Percentiles rank a stretch among this genome's conserved stretches.
These are phyloP conservation scores for Dryas drummondii DNA, from an alignment of 306 rosid genomes.

Conservation along the genomic window DNA sequence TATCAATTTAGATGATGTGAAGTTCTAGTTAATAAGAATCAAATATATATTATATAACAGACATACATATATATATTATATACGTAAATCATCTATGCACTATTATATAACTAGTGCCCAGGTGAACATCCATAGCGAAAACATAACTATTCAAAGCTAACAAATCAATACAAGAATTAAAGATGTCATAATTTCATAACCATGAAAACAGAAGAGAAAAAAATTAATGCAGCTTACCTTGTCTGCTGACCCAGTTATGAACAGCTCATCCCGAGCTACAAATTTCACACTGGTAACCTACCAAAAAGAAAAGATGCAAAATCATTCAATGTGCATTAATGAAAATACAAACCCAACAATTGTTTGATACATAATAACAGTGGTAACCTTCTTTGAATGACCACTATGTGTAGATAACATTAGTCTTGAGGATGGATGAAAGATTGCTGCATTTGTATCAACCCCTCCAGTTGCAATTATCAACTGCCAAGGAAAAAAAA, in stretches of 20 bases:
- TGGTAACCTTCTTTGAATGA: slow-evolving; percentile 87
- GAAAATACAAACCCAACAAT: neutral
- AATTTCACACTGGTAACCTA: slow-evolving; percentile 90
- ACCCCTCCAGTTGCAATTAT: slow-evolving; percentile 89
- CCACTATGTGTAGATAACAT: slow-evolving; percentile 88
- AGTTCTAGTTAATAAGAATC: no score
- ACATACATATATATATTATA: no score
- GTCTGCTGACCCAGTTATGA: slow-evolving; percentile 85
- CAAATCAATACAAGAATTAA: neutral
- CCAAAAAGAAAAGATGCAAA: slow-evolving; percentile 15
- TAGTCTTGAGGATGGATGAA: slow-evolving; percentile 85
- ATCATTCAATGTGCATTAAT: slow-evolving; percentile 28
- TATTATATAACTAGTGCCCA: no score
- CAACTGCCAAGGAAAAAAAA: slow-evolving; percentile 47
- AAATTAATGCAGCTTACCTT: slow-evolving; percentile 48
- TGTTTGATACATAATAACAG: slow-evolving; percentile 5
- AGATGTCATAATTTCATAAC: neutral
- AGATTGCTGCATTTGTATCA: slow-evolving; percentile 89
- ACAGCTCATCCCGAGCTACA: slow-evolving; percentile 66
- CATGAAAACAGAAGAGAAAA: slow-evolving; percentile 3
- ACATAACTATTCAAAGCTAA: no score
- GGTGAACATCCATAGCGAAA: neutral
- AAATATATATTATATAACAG: no score
- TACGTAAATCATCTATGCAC: no score
- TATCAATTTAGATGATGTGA: no score